Evolutionary conservation across 331 rosid species (phyloP), one percentile per base, ranked within the genome.

Genomic region (Quercus lobata): DNA sequence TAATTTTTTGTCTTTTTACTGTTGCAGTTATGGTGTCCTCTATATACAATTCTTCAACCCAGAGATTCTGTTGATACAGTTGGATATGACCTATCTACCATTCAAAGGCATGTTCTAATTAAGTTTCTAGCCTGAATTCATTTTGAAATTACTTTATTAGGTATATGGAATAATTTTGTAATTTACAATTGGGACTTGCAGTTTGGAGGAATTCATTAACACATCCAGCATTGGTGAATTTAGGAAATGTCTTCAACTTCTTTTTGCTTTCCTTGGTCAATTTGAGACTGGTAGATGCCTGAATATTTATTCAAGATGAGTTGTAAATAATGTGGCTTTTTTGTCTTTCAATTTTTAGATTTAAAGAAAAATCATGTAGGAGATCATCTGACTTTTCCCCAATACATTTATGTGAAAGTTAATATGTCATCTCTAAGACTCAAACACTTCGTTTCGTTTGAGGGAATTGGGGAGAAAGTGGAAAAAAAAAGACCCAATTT

Each of bases 21-120:
- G 72, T 77, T 89, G 90, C 90, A 94, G 99, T 83, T 95, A 74
- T 93, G 97, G 99, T 90, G 91, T 88, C 96, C 99, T 52, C 90
- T 95, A 60, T 89, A 88, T 82, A 83, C 97, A 41, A 83, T 95
- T 86, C 88, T 93, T 60, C 87, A 57, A 25, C 53, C 79, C 61
- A 10, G 72, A 73, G 35, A 77, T 52, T 84, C 82, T 77, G 81
- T 83, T 37, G 89, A 75, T 65, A 32, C 55, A 57, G 53, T 25
- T 72, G 84, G 46, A 34, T 68, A 72, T 22, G 35, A 73, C 66
- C 79, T 82, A 73, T 80, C 88, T 71, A 81, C 83, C 22, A 81
- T 88, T 73, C 83, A 79, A 75, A 90, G 98, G 98, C 85, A 88
- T 58, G 89, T 82, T 57, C 30, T 9, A 56, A 16, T 74, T 71